Percentiles rank a stretch among this genome's conserved stretches.
These are phyloP conservation scores for Penicillium argentinense DNA, from an alignment of 495 filamentous ascomycete species.

Conservation along the genomic window DNA sequence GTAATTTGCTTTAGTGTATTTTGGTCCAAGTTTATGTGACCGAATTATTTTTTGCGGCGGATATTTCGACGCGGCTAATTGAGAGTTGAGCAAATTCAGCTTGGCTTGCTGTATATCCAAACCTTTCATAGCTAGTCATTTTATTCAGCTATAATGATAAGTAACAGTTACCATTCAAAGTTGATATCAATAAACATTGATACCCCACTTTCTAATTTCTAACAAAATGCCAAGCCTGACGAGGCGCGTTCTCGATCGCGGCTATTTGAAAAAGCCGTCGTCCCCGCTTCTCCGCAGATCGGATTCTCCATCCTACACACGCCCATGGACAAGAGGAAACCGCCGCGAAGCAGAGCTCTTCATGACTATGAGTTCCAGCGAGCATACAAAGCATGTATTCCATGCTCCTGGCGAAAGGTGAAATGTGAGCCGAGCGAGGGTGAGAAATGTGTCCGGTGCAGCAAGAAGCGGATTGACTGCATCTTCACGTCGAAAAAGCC, in stretches of 20 bases:
- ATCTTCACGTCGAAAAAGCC: conserved; percentile 21
- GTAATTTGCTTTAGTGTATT: no score
- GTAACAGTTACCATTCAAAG: no score
- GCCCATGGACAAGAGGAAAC: conserved; percentile 7
- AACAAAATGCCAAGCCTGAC: not conserved
- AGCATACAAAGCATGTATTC: conserved; percentile 29
- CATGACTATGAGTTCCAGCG: conserved; percentile 25
- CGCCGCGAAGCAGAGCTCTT: conserved; percentile 4
- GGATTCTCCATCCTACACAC: not conserved
- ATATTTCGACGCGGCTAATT: not conserved
- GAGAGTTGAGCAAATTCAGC: not conserved
- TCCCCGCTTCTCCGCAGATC: conserved; percentile 5
- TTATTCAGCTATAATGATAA: no score
- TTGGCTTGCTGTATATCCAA: no score
- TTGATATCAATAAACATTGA: no score
- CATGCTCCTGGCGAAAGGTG: conserved; percentile 30
- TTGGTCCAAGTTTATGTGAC: not conserved
- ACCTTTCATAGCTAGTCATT: no score
- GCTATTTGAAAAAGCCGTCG: conserved; percentile 11
- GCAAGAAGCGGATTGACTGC: conserved; percentile 20
- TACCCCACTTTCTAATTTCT: no score
- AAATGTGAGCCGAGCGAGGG: conserved; percentile 18
- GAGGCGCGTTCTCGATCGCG: conserved; percentile 1
- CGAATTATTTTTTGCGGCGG: not conserved
- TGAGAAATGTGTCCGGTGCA: conserved; percentile 20